Percentiles rank a stretch among this genome's conserved stretches.
phyloP scores from a whole-genome alignment of 2,329 filamentous ascomycete genomes.

The Boeremia lycopersici region DNA sequence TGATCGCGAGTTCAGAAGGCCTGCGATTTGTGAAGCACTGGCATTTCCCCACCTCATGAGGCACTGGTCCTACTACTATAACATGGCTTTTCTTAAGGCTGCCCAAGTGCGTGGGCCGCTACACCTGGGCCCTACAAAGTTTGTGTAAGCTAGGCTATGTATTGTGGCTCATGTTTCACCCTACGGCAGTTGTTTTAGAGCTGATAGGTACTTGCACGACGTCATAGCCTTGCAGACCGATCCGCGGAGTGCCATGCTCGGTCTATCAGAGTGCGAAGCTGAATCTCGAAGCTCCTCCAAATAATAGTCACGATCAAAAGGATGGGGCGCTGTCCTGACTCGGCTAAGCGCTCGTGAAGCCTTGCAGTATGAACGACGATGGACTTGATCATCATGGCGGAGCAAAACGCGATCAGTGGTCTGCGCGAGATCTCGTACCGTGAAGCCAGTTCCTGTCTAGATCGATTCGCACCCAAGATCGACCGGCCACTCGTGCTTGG shows the following conservation, averaged over 20 bases:
- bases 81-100: neutral
- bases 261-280: neutral
- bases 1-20: neutral
- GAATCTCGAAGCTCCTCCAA: neutral
- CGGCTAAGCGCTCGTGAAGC: neutral
- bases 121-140: neutral
- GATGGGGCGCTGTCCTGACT: neutral
- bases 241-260: neutral
- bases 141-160: neutral
- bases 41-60: slow-evolving; percentile 2
- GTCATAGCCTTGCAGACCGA: neutral
- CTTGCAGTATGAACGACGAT: neutral
- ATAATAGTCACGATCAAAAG: neutral
- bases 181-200: slow-evolving; percentile 1
- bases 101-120: slow-evolving; percentile 1
- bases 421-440: neutral
- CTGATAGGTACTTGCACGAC: neutral
- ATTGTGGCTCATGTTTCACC: neutral
- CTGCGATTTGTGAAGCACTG: neutral
- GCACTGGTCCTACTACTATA: slow-evolving; percentile 5
- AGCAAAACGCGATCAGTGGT: neutral
- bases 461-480: neutral
- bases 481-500: neutral
- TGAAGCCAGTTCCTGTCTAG: neutral
- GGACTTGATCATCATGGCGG: neutral